Conservation (phyloP, 495 filamentous ascomycete species). For the Lophiotrema nucula region DNA sequence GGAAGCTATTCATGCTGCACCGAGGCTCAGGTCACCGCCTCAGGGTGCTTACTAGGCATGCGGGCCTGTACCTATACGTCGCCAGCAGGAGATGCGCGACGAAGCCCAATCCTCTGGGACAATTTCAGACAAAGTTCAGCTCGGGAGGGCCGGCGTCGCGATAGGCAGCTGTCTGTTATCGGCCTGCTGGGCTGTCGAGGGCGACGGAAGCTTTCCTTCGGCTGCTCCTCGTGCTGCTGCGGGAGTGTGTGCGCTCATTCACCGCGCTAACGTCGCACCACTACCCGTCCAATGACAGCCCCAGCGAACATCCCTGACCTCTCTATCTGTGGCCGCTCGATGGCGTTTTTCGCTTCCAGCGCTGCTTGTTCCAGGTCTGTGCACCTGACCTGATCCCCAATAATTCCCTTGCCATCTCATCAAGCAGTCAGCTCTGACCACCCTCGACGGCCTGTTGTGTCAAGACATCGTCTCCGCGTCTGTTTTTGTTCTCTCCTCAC, state of each 20-base stretch:
- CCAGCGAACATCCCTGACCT: not conserved
- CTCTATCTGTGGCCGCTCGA: constrained; percentile 12
- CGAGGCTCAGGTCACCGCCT: not conserved
- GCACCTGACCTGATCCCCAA: not conserved
- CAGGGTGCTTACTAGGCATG: not conserved
- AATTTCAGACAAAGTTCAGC: too few relatives aligned
- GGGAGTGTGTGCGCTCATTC: constrained; percentile 16
- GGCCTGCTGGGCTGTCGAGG: too few relatives aligned
- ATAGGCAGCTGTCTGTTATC: too few relatives aligned
- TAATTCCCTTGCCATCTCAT: not conserved
- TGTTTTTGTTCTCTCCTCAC: not conserved
- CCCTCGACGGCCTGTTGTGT: not conserved
- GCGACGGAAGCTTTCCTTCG: too few relatives aligned
- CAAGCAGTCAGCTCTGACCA: constrained; percentile 5
- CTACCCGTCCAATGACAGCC: not conserved
- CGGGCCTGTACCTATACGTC: too few relatives aligned
- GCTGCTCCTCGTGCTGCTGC: too few relatives aligned
- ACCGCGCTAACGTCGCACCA: constrained; percentile 5
- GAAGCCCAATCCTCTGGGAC: too few relatives aligned
- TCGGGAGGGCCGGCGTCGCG: too few relatives aligned
- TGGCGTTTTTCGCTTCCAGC: constrained; percentile 7
- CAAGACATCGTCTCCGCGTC: not conserved
- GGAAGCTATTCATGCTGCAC: not conserved
- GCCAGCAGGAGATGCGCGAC: too few relatives aligned
- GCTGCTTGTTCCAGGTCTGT: not conserved